phyloP scores from a whole-genome alignment of 1,284 basidiomycete genomes.

The Trametes sp. region DNA sequence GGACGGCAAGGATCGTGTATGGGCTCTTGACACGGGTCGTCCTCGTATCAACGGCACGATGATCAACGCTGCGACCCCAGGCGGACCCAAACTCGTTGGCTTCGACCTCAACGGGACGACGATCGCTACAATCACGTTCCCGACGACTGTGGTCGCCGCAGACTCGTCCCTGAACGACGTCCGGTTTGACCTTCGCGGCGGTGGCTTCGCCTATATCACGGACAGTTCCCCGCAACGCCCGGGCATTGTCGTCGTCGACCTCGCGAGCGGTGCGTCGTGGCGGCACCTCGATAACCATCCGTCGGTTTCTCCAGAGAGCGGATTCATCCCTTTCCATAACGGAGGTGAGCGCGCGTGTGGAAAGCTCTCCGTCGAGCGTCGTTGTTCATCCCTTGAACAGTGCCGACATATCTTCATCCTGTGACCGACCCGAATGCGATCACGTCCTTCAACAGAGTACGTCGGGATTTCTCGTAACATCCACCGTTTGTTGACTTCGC shows the following conservation, averaged over 20 bases:
- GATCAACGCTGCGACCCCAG: slow-evolving; percentile 33
- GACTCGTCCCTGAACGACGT: slow-evolving; percentile 43
- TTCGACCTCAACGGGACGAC: slow-evolving; percentile 37
- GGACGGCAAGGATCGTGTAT: slow-evolving; percentile 40
- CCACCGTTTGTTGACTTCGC: not conserved
- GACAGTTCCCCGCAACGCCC: slow-evolving; percentile 35
- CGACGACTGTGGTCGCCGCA: slow-evolving; percentile 35
- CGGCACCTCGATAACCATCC: slow-evolving; percentile 38
- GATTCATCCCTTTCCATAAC: slow-evolving; percentile 38
- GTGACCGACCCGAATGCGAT: slow-evolving; percentile 24
- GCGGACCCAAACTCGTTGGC: slow-evolving; percentile 41
- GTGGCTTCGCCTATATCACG: slow-evolving; percentile 42
- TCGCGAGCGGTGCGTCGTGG: slow-evolving; percentile 41
- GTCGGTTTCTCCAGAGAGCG: slow-evolving; percentile 27
- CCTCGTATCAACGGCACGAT: slow-evolving; percentile 35
- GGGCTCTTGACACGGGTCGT: slow-evolving; percentile 41
- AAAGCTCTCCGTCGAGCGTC: not conserved
- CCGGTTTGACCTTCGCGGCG: slow-evolving; percentile 40
- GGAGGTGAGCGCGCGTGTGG: slow-evolving; percentile 23
- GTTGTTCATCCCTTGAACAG: not conserved
- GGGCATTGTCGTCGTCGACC: slow-evolving; percentile 41
- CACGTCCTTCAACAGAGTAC: slow-evolving; percentile 25
- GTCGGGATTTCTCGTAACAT: not conserved
- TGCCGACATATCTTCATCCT: slow-evolving; percentile 24
- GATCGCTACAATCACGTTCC: slow-evolving; percentile 39